Base-by-base conservation (phyloP, 1,284 basidiomycete species). In the Ustilago nuda region DNA sequence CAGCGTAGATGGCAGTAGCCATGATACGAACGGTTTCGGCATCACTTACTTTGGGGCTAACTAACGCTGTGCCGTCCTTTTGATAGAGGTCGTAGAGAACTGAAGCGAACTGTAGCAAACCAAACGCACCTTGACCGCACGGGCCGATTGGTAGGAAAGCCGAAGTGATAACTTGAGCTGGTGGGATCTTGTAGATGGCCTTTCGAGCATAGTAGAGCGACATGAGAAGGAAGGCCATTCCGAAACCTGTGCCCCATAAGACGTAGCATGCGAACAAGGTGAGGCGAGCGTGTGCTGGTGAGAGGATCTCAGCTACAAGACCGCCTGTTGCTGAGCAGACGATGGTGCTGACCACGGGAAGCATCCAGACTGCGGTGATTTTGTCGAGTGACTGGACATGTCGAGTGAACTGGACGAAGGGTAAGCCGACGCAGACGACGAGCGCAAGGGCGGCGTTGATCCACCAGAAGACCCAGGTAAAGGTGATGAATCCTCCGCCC, bases 391-490 rank as follows among this genome's bases (percentile, higher is more conserved):
- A 87, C 77, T 92, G 91, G 2, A 86, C 86, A 41, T 93, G 92
- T 8, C 87, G 85, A 0, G 89, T 90, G 65, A 90, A 89, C 91
- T 92, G 92, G 52, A 90, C 84, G 78, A 92, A 91, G 4, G 92
- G 86, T 66, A 91, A 87, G 9, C 90, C 90, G 83, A 92, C 90
- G 72, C 89, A 90, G 67, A 90, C 90, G 27, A 89, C 30, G 8
- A 91, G 81, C 1, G 92, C 90, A 23, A 92, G 77, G 1, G 88
- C 85, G 2, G 90, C 88, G 72, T 92, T 89, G 43, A 91, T 72
- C 92, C 92, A 93, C 92, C 93, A 94, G 11, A 92, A 81, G 1
- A 82, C 89, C 90, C 92, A 92, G 19, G 92, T 86, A 39, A 89
- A 86, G 61, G 89, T 90, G 0, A 91, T 86, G 83, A 92, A 92